Evolutionary conservation across 345 rosid genomes (phyloP), one percentile per base, ranked within the genome.

Genomic region (Eucalyptus sp.): DNA sequence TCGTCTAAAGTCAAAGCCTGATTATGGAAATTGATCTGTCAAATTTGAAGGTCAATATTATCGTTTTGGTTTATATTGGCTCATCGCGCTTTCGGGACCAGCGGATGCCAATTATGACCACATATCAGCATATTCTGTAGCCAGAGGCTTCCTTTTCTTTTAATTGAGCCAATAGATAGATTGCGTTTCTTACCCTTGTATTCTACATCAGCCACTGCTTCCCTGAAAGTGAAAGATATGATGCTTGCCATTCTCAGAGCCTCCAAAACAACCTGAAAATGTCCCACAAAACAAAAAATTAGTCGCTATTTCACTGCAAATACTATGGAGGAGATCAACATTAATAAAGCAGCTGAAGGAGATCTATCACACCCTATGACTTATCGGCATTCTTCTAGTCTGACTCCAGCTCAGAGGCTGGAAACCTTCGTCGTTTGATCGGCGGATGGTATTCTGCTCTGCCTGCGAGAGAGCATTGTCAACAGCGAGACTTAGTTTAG

Each of bases 201-300:
- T 87, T 94, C 95, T 48, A 96, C 97, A 89, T 95, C 97, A 79
- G 94, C 93, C 88, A 94, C 96, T 20, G 97, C 94, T 91, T 96
- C 97, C 90, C 97, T 92, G 50, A 94, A 96, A 10, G 97, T 95
- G 91, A 96, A 96, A 66, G 98, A 94, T 90, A 96, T 95, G 86
- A 96, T 93, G 93, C 95, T 95, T 86, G 96, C 96, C 94, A 95
- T 94, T 89, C 98, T 93, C 89, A 96, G 87, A 66, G 95, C 95
- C 94, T 96, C 98, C 54, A 93, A 88, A 22, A 95, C 91, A 86
- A 96, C 95, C 98, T 96, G 94, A n/a, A 71, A 68, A 31, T 76
- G 46, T 5, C 52, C 44, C 58, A 52, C n/a, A 86, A 20, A 49
- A 48, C 56, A 86, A 54, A 37, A 12, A 52, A 86, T 14, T 54